Percentiles rank a stretch among this genome's conserved stretches.
phyloP scores from a whole-genome alignment of 2,329 filamentous ascomycete genomes.

The Ceratocystis eucalypticola region DNA sequence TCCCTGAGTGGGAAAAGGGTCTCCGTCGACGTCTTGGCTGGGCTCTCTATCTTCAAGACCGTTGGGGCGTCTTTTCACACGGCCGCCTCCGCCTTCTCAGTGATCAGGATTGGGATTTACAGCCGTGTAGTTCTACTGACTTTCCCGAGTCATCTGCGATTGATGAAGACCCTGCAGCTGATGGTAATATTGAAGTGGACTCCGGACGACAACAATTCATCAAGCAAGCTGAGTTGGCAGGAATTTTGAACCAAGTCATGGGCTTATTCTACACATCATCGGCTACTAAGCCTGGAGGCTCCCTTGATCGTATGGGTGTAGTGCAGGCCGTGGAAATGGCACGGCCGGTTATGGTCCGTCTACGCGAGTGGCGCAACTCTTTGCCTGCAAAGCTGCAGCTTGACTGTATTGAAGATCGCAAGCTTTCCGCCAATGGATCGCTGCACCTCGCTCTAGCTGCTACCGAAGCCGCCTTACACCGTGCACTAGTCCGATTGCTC shows the following conservation, averaged over 20 bases:
- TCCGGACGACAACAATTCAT: constrained; percentile 31
- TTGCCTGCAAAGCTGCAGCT: constrained; percentile 32
- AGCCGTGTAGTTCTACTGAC: constrained; percentile 21
- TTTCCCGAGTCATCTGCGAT: constrained; percentile 23
- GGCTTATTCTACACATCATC: constrained; percentile 21
- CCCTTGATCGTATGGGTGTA: constrained; percentile 16
- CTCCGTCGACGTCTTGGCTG: constrained; percentile 43
- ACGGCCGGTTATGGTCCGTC: constrained; percentile 33
- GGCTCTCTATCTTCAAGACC: constrained; percentile 45
- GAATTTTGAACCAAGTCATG: constrained; percentile 33
- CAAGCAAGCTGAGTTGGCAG: constrained; percentile 32
- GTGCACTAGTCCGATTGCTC: constrained; percentile 28
- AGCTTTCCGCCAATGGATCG: constrained; percentile 30
- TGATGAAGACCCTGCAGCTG: constrained; percentile 22
- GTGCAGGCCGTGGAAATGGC: constrained; percentile 31
- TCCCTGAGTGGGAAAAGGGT: constrained; percentile 41
- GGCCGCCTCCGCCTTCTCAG: constrained; percentile 40
- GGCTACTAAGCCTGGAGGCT: constrained; percentile 15
- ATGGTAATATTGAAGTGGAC: constrained; percentile 28
- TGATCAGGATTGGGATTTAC: constrained; percentile 38
- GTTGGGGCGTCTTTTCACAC: constrained; percentile 40
- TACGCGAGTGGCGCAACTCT: constrained; percentile 35
- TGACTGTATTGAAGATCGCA: constrained; percentile 28
- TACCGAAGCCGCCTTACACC: constrained; percentile 32
- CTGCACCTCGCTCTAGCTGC: constrained; percentile 32